Conservation (phyloP, 2,329 filamentous ascomycete genomes). For the Claviceps sp. region DNA sequence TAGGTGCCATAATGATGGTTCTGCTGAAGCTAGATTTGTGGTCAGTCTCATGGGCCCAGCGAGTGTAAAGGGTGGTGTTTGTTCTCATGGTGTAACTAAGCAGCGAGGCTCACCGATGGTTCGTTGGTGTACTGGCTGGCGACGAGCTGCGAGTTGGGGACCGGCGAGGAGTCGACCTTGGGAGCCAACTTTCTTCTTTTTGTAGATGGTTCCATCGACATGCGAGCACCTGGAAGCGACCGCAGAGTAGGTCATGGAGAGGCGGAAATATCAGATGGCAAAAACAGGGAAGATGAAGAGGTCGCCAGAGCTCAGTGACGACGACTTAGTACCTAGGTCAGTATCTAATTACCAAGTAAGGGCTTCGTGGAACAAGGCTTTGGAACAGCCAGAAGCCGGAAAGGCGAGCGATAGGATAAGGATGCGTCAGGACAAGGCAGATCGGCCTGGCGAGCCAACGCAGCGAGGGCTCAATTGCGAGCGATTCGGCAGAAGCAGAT, state of each 20-base stretch:
- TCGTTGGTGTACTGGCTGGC: slow-evolving; percentile 2
- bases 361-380: slow-evolving; percentile 1
- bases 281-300: not conserved
- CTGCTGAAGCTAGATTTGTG: slow-evolving; percentile 3
- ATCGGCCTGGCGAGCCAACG: slow-evolving; percentile 2
- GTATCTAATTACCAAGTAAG: not conserved
- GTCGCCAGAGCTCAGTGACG: not conserved
- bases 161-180: slow-evolving; percentile 22
- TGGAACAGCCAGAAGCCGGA: not conserved
- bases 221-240: slow-evolving; percentile 6
- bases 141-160: slow-evolving; percentile 17
- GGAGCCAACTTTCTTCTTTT: slow-evolving; percentile 32
- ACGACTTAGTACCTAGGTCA: not conserved
- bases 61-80: not conserved
- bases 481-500: not conserved
- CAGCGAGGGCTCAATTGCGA: not conserved
- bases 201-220: slow-evolving; percentile 28
- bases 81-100: not conserved
- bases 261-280: not conserved
- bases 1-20: slow-evolving; percentile 23
- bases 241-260: slow-evolving; percentile 8
- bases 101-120: slow-evolving; percentile 5
- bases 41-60: not conserved
- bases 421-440: slow-evolving; percentile 3
- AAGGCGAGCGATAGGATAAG: not conserved